Evolutionary conservation across 352 stramenopile species (phyloP).

Genomic region (Globisporangium cystogenes): DNA sequence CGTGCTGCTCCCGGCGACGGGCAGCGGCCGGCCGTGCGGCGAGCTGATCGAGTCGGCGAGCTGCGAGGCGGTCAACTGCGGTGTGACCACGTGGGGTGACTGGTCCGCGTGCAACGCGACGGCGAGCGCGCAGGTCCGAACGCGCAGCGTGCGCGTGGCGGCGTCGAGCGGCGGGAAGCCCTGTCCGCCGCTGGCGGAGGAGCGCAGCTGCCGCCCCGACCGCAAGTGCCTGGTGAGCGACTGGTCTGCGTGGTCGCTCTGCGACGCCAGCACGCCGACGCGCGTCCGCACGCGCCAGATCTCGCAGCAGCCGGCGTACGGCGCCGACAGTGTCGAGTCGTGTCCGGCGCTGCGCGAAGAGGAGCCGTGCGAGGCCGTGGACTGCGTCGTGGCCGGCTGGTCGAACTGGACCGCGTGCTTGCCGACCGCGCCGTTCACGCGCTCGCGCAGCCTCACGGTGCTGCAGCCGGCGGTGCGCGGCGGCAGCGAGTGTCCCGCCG

Average conservation of each 20-base stretch:
- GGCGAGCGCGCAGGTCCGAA: conserved; percentile 28
- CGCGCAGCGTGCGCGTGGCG: conserved; percentile 30
- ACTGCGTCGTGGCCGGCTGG: conserved; percentile 54
- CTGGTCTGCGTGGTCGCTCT: conserved; percentile 46
- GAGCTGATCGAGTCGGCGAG: conserved; percentile 27
- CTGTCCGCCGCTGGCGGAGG: conserved; percentile 38
- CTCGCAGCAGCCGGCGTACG: conserved; percentile 13
- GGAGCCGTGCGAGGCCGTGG: conserved; percentile 31
- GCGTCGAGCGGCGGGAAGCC: conserved; percentile 25
- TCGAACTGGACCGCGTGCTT: conserved; percentile 37
- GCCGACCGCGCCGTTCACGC: conserved; percentile 23
- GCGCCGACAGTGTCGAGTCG: neutral
- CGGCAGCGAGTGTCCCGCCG: conserved; percentile 29
- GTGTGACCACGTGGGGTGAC: conserved; percentile 35
- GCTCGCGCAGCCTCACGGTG: conserved; percentile 34
- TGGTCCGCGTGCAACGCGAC: conserved; percentile 37
- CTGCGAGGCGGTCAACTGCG: conserved; percentile 48
- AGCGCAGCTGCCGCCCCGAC: conserved; percentile 26
- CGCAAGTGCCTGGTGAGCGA: conserved; percentile 43
- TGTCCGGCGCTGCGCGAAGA: conserved; percentile 40
- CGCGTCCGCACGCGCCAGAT: conserved; percentile 40
- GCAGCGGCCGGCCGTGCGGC: conserved; percentile 39
- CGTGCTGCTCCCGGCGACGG: conserved; percentile 16
- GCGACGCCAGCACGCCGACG: conserved; percentile 18
- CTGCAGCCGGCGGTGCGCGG: conserved; percentile 26